A percentile compares a stretch with the other conserved stretches of the same genome.
These are phyloP conservation scores for Tilletia indica DNA, from an alignment of 1,284 basidiomycete species.

Conservation along the genomic window DNA sequence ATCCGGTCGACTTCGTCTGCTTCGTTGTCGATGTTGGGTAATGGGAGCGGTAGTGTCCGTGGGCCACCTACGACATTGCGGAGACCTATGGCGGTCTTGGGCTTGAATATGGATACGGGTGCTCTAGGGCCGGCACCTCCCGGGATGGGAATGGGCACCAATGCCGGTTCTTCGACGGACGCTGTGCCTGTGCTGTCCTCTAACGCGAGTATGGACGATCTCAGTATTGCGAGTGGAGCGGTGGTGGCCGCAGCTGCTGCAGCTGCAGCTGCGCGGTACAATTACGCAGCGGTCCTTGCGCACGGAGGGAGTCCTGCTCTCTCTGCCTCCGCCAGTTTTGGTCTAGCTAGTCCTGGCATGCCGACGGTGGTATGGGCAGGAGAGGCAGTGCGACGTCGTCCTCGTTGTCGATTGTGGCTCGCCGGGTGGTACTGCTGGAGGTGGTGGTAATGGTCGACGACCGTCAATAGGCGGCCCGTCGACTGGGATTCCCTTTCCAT, in stretches of 20 bases:
- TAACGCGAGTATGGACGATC: constrained; percentile 12
- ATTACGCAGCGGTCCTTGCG: not conserved
- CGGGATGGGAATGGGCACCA: not conserved
- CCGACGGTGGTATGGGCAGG: not conserved
- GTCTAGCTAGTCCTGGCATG: not conserved
- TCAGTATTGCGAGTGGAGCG: constrained; percentile 11
- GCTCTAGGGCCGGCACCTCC: not conserved
- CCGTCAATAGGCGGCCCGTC: not conserved
- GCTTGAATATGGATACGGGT: constrained; percentile 10
- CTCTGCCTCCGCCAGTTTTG: constrained; percentile 2
- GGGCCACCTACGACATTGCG: constrained; percentile 1
- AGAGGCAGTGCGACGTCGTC: not conserved
- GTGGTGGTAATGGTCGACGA: not conserved
- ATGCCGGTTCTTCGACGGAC: not conserved
- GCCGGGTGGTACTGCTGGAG: not conserved
- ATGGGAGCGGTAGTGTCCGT: not conserved
- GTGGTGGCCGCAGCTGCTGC: constrained; percentile 2
- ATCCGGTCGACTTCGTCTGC: constrained; percentile 5
- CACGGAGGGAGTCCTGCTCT: not conserved
- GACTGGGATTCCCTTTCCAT: constrained; percentile 3
- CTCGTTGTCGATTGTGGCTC: constrained; percentile 1
- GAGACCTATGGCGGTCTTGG: constrained; percentile 3
- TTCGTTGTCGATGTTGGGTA: not conserved
- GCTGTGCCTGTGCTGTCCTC: not conserved
- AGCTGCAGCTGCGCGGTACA: constrained; percentile 6